phyloP scores from a whole-genome alignment of 345 rosid genomes.

The Theobroma cacao region DNA sequence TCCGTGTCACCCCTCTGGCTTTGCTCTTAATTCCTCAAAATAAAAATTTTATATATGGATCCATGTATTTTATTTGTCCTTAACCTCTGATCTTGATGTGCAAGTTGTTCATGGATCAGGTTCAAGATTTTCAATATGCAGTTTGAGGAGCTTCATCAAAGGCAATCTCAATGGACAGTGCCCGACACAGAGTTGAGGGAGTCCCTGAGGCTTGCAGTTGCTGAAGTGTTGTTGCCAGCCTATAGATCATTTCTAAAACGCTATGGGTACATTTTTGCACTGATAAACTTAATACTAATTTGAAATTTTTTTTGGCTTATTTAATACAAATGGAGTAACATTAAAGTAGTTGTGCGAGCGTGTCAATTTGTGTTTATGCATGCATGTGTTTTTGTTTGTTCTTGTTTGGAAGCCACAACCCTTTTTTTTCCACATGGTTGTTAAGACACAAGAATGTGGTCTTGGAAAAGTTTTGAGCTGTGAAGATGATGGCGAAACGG shows the following conservation, averaged over 20 bases:
- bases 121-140: constrained; percentile 83
- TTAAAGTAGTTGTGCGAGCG: background rate
- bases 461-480: background rate
- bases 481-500: background rate
- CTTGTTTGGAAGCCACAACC: background rate
- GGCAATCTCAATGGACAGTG: constrained; percentile 96
- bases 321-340: background rate
- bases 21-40: background rate
- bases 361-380: background rate
- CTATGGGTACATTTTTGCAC: constrained; percentile 56
- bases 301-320: background rate
- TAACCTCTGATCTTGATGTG: constrained; percentile 18
- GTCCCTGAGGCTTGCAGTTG: constrained; percentile 95
- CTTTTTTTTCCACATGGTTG: background rate
- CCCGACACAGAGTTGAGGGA: constrained; percentile 96
- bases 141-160: constrained; percentile 97
- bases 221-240: constrained; percentile 96
- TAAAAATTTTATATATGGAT: background rate
- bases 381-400: background rate
- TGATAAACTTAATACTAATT: background rate
- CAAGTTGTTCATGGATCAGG: constrained; percentile 42
- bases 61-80: background rate
- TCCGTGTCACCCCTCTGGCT: background rate
- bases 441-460: background rate
- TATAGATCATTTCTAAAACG: constrained; percentile 90